Evolutionary conservation across 495 filamentous ascomycete species (phyloP).

Genomic region (Penicillium tannophilum): DNA sequence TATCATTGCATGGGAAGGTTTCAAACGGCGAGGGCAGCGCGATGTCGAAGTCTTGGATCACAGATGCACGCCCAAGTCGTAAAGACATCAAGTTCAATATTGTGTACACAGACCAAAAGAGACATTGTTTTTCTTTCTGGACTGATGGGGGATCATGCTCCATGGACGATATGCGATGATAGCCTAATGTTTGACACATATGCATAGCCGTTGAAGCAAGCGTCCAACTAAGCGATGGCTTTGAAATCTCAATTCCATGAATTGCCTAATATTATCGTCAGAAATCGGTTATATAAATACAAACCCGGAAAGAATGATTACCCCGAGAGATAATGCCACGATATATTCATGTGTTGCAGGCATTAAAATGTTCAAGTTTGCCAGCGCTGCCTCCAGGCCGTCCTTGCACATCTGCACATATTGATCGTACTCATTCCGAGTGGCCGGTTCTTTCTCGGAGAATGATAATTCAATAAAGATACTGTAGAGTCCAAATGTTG

Average conservation of each 20-base stretch:
- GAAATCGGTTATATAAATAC: neutral
- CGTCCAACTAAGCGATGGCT: constrained; percentile 64
- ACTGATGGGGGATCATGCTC: constrained; percentile 42
- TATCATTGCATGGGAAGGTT: constrained; percentile 21
- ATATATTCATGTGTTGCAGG: constrained; percentile 60
- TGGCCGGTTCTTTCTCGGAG: constrained; percentile 28
- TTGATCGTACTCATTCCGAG: constrained; percentile 37
- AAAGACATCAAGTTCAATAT: constrained; percentile 63
- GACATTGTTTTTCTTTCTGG: constrained; percentile 35
- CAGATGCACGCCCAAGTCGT: constrained; percentile 62
- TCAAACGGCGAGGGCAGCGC: constrained; percentile 46
- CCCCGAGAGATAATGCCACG: constrained; percentile 60
- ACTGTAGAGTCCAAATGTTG: constrained; percentile 59
- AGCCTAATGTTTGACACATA: constrained; percentile 65
- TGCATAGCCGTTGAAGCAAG: constrained; percentile 58
- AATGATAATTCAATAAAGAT: constrained; percentile 55
- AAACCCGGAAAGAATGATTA: constrained; percentile 28
- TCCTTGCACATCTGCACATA: constrained; percentile 51
- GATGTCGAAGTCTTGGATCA: constrained; percentile 67
- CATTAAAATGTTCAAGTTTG: constrained; percentile 59
- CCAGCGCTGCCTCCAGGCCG: constrained; percentile 61
- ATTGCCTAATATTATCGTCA: constrained; percentile 34
- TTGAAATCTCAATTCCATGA: constrained; percentile 64
- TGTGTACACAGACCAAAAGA: constrained; percentile 68
- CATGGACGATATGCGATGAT: constrained; percentile 59